Evolutionary conservation across 225 moss, liverwort and hornwort genomes (phyloP).

Genomic region (Asterella californica): DNA sequence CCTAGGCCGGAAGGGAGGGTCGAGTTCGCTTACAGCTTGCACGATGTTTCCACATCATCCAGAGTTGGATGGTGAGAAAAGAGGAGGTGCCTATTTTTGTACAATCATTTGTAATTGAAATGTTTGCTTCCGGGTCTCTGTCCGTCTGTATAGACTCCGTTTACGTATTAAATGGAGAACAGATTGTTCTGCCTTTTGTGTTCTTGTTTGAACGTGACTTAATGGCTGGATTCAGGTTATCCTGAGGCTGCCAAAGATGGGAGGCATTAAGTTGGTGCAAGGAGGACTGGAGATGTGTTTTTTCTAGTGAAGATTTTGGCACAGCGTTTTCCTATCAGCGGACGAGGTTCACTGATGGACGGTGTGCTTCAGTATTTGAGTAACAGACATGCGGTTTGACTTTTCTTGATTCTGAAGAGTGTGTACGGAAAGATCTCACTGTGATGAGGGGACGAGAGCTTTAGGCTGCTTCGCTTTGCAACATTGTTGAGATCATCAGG

Average conservation of each 20-base stretch:
- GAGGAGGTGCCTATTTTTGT: constrained; percentile 41
- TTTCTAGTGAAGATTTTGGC: neutral
- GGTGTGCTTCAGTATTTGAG: neutral
- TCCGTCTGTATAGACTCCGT: neutral
- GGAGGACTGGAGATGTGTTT: constrained; percentile 1
- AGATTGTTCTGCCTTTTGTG: neutral
- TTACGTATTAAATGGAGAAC: no score
- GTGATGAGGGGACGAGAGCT: neutral
- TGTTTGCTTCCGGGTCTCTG: constrained; percentile 16
- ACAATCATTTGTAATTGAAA: constrained; percentile 35
- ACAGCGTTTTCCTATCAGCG: neutral
- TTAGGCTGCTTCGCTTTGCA: no score
- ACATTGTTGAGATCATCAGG: no score
- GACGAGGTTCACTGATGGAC: neutral
- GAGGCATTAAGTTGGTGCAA: neutral
- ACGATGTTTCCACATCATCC: constrained; percentile 21
- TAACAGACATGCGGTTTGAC: neutral
- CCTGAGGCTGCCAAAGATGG: neutral
- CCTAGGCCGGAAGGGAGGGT: constrained; percentile 18
- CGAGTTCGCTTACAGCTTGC: constrained; percentile 22
- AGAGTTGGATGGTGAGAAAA: constrained; percentile 23
- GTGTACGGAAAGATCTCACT: neutral
- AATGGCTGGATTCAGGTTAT: constrained; percentile 12
- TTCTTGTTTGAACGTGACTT: neutral
- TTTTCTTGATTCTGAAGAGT: constrained; percentile 5